A percentile compares a stretch with the other conserved stretches of the same genome.
These are phyloP conservation scores for Leccinum variicolor DNA, from an alignment of 768 basidiomycete species.

Conservation along the genomic window DNA sequence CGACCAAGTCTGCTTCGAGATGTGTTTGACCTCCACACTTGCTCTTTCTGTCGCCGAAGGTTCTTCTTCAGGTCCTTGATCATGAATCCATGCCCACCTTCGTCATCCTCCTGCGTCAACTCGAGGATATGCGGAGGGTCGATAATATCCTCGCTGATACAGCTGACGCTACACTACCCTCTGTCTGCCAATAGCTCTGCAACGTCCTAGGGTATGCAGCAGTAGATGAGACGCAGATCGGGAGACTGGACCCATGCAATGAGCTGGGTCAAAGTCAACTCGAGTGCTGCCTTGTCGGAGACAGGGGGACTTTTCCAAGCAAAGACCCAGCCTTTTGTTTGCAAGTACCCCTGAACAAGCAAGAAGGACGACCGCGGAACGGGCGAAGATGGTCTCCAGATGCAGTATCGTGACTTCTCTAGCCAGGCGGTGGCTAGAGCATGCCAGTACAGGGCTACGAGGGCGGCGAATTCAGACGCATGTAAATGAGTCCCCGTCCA, in stretches of 20 bases:
- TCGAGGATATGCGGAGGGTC: constrained; percentile 46
- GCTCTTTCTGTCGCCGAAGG: constrained; percentile 52
- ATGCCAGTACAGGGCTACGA: constrained; percentile 65
- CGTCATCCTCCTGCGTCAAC: constrained; percentile 34
- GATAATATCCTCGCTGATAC: constrained; percentile 60
- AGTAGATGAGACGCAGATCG: constrained; percentile 54
- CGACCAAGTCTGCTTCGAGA: constrained; percentile 38
- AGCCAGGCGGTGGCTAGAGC: constrained; percentile 70
- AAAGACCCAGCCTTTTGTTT: constrained; percentile 49
- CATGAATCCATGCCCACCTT: constrained; percentile 36
- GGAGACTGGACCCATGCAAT: constrained; percentile 41
- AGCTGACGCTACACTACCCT: constrained; percentile 58
- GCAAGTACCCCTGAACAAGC: constrained; percentile 61
- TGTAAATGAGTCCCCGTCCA: constrained; percentile 4
- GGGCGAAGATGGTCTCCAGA: constrained; percentile 39
- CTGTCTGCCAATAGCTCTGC: constrained; percentile 51
- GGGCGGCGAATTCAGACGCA: constrained; percentile 36
- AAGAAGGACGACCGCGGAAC: constrained; percentile 36
- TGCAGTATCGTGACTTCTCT: constrained; percentile 51
- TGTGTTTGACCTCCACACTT: constrained; percentile 46
- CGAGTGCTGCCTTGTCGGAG: constrained; percentile 36
- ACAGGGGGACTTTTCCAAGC: constrained; percentile 66
- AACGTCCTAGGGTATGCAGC: constrained; percentile 50
- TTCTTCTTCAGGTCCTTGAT: constrained; percentile 64
- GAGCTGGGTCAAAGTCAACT: constrained; percentile 38